phyloP scores from a whole-genome alignment of 257 asterid species.

The Gentiana straminea region DNA sequence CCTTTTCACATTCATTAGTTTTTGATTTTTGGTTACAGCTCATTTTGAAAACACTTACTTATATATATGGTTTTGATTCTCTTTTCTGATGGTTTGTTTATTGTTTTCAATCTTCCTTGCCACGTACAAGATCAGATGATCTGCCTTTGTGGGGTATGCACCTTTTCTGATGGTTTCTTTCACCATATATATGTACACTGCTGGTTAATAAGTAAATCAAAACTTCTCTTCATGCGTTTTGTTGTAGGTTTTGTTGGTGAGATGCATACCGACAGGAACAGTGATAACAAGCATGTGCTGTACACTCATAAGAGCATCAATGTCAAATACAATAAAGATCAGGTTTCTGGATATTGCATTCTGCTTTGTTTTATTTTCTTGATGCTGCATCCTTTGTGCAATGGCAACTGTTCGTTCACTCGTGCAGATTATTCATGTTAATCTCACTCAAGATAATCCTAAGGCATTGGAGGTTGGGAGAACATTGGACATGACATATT shows the following conservation, averaged over 20 bases:
- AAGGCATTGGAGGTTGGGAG: slow-evolving; percentile 78
- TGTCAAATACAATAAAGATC: slow-evolving; percentile 45
- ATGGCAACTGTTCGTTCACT: slow-evolving; percentile 8
- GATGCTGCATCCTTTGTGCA: slow-evolving; percentile 2
- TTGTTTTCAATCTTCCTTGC: slow-evolving; percentile 14
- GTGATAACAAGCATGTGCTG: slow-evolving; percentile 40
- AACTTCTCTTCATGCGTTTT: slow-evolving; percentile 5
- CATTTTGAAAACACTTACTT: neutral
- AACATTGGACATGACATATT: slow-evolving; percentile 71
- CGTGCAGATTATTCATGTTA: slow-evolving; percentile 88
- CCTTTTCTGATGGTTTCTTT: slow-evolving; percentile 1
- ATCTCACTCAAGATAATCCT: slow-evolving; percentile 76
- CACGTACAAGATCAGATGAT: slow-evolving; percentile 58
- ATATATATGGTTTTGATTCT: neutral
- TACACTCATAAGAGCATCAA: slow-evolving; percentile 40
- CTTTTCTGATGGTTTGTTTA: slow-evolving; percentile 11
- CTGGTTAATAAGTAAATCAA: neutral
- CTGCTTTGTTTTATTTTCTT: neutral
- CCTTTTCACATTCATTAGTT: neutral
- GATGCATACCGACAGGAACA: slow-evolving; percentile 35
- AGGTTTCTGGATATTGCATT: slow-evolving; percentile 22
- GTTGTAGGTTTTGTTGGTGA: slow-evolving; percentile 44
- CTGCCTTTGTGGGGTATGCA: slow-evolving; percentile 94
- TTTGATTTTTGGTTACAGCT: neutral
- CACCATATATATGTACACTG: neutral